Evolutionary conservation across 805 yeast species (phyloP).

Genomic region (Monosporozyma yasuniensis): DNA sequence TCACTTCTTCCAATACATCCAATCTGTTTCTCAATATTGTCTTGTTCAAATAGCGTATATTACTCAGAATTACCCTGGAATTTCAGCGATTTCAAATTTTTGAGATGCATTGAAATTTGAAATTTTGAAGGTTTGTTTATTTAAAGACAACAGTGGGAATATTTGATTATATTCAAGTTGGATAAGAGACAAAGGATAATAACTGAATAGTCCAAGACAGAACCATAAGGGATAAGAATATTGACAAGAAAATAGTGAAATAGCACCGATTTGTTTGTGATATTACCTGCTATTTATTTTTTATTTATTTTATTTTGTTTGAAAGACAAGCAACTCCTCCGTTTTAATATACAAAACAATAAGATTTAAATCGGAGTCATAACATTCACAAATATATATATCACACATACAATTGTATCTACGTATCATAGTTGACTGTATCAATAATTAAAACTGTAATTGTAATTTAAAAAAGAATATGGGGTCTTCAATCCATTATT

Average conservation of each 20-base stretch:
- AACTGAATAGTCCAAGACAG: neutral
- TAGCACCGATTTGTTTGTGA: too few relatives aligned
- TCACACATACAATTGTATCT: neutral
- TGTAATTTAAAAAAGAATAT: too few relatives aligned
- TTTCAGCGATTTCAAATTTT: neutral
- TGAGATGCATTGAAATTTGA: neutral
- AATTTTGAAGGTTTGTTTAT: neutral
- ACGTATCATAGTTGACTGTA: neutral
- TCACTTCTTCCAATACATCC: too few relatives aligned
- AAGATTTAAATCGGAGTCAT: neutral
- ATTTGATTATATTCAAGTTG: too few relatives aligned
- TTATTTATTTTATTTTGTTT: neutral
- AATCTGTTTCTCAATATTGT: neutral
- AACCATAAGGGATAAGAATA: too few relatives aligned
- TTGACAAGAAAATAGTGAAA: too few relatives aligned
- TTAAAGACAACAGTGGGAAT: too few relatives aligned
- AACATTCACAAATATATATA: neutral
- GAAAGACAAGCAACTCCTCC: neutral
- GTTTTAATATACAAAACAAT: neutral
- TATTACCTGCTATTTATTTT: neutral
- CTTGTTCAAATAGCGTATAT: neutral
- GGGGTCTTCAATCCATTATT: slow-evolving; percentile 3
- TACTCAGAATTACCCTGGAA: neutral
- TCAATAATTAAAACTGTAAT: too few relatives aligned
- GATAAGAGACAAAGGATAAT: neutral